Percentiles rank a stretch among this genome's conserved stretches.
Evolutionary conservation across 306 rosid genomes (phyloP).

Genomic region (Acmispon strigosus): DNA sequence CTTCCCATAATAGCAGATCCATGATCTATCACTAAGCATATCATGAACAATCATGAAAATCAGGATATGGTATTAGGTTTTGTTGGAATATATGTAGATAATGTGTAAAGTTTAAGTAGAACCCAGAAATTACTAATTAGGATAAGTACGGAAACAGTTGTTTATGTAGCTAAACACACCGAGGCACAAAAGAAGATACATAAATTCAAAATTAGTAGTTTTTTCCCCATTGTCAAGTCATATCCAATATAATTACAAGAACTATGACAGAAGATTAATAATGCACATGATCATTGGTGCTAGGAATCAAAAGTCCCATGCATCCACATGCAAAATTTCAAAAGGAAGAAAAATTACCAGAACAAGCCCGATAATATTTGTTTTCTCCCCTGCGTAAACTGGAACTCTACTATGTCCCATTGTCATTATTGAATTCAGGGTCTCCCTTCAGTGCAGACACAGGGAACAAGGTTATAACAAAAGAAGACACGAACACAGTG

Average conservation of each 20-base stretch:
- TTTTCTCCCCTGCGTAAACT: constrained; percentile 62
- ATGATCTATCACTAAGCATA: neutral
- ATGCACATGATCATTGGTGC: neutral
- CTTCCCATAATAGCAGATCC: neutral
- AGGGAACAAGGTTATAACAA: constrained; percentile 22
- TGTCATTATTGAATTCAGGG: constrained; percentile 79
- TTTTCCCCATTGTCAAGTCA: neutral
- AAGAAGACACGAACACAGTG: constrained; percentile 13
- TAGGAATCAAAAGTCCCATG: constrained; percentile 1
- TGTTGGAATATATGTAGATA: too few relatives aligned
- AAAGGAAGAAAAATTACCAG: constrained; percentile 52
- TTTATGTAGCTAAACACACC: neutral
- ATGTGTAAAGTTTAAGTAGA: too few relatives aligned
- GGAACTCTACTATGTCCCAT: constrained; percentile 98
- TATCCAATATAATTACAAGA: neutral
- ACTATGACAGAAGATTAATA: neutral
- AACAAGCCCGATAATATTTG: constrained; percentile 86
- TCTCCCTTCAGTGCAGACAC: constrained; percentile 50
- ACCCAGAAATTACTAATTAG: too few relatives aligned
- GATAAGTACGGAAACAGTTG: too few relatives aligned
- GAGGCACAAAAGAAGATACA: neutral
- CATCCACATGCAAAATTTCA: constrained; percentile 1
- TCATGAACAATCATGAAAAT: neutral
- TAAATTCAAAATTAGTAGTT: neutral
- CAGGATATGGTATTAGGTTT: neutral